Conservation (phyloP, 2,329 filamentous ascomycete species). For the Orbilia ellipsospora region DNA sequence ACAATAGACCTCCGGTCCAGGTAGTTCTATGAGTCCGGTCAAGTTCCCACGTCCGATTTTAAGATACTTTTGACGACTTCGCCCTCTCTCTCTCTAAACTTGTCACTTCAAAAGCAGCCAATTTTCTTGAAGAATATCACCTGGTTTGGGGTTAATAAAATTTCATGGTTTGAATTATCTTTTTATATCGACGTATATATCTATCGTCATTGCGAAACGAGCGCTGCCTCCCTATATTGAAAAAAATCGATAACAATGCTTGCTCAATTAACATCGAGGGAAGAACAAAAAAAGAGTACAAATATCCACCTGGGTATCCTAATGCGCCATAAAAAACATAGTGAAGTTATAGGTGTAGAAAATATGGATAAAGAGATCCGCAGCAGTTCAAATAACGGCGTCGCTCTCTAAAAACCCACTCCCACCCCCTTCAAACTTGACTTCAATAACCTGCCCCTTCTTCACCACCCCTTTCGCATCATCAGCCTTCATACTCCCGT, state of each 20-base stretch:
- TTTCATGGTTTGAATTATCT: too few species aligned
- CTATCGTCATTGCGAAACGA: background rate
- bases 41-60: too few species aligned
- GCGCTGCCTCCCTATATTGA: conserved; percentile 13
- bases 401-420: conserved; percentile 43
- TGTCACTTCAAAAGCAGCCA: too few species aligned
- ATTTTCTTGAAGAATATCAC: too few species aligned
- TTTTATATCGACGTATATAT: background rate
- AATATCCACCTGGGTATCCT: conserved; percentile 44
- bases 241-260: background rate
- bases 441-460: conserved; percentile 27
- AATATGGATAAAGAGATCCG: background rate
- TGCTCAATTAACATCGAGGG: background rate
- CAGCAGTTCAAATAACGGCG: conserved; percentile 20
- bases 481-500: conserved; percentile 23
- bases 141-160: too few species aligned
- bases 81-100: too few species aligned
- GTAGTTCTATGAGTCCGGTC: too few species aligned
- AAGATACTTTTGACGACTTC: too few species aligned
- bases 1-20: too few species aligned
- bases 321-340: conserved; percentile 35
- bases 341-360: background rate
- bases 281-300: background rate
- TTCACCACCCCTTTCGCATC: conserved; percentile 26
- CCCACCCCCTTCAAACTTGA: conserved; percentile 11